A percentile compares a stretch with the other conserved stretches of the same genome.
Evolutionary conservation across 495 filamentous ascomycete genomes (phyloP).

Genomic region (Penicillium tannophilum): DNA sequence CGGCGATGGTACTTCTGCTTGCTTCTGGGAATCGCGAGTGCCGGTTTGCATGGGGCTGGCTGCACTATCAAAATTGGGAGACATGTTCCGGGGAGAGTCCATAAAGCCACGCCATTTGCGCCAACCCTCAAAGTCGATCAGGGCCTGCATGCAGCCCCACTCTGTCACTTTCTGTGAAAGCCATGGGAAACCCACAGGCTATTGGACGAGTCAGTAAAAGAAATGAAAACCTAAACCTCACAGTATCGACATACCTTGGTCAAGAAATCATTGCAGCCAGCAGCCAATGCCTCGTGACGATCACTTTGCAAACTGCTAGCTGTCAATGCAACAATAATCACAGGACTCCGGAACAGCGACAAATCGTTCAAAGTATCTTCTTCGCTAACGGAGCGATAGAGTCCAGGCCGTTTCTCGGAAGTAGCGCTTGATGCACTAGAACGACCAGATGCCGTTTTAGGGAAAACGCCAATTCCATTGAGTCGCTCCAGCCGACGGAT

Average conservation of each 20-base stretch:
- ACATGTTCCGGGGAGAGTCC: constrained; percentile 30
- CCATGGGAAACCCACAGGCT: constrained; percentile 99
- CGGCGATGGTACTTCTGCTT: constrained; percentile 20
- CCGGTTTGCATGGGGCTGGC: constrained; percentile 39
- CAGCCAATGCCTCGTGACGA: constrained; percentile 89
- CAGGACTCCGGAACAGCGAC: constrained; percentile 86
- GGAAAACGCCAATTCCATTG: constrained; percentile 88
- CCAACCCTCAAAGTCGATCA: constrained; percentile 99
- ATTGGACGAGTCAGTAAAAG: constrained; percentile 15
- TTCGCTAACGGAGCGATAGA: constrained; percentile 40
- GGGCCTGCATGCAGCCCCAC: constrained; percentile 98
- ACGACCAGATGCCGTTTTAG: constrained; percentile 50
- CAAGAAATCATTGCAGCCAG: constrained; percentile 96
- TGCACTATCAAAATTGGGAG: constrained; percentile 25
- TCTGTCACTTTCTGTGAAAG: constrained; percentile 96
- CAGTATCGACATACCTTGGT: constrained; percentile 73
- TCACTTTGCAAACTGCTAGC: constrained; percentile 92
- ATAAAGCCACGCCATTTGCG: constrained; percentile 90
- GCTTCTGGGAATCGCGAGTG: constrained; percentile 10
- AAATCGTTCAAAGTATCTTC: constrained; percentile 68
- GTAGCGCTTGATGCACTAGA: constrained; percentile 38
- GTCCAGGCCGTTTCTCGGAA: constrained; percentile 29
- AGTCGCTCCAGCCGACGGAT: constrained; percentile 86
- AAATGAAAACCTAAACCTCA: not conserved
- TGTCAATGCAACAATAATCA: constrained; percentile 97